These are phyloP conservation scores for Hippophae rhamnoides DNA, from an alignment of 306 rosid species.

Conservation along the genomic window DNA sequence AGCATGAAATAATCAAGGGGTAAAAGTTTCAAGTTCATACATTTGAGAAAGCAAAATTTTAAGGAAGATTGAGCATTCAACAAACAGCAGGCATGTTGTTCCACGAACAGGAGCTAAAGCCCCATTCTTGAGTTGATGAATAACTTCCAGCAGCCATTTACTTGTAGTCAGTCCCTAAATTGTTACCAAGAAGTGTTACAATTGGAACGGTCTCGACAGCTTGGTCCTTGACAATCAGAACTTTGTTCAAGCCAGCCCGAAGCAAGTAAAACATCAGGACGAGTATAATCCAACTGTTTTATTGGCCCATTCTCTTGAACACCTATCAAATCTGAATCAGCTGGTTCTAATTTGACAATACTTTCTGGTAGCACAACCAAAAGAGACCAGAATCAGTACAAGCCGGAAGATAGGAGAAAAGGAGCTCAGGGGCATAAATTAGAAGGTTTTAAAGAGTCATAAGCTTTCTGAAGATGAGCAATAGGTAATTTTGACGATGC, in stretches of 20 bases:
- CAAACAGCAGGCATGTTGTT: slow-evolving; percentile 52
- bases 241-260: slow-evolving; percentile 54
- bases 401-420: not conserved
- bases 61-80: slow-evolving; percentile 48
- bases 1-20: slow-evolving; percentile 18
- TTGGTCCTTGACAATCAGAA: slow-evolving; percentile 32
- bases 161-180: slow-evolving; percentile 39
- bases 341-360: slow-evolving; percentile 43
- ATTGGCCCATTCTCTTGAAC: slow-evolving; percentile 34
- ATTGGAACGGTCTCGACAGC: slow-evolving; percentile 24
- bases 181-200: slow-evolving; percentile 38
- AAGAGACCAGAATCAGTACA: not conserved
- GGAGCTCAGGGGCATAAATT: not conserved
- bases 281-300: slow-evolving; percentile 16
- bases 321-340: slow-evolving; percentile 37
- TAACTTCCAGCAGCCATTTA: slow-evolving; percentile 33
- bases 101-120: slow-evolving; percentile 45
- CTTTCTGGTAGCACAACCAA: slow-evolving; percentile 35
- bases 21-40: slow-evolving; percentile 25
- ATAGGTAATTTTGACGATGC: not conserved
- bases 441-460: not conserved
- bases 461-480: not conserved
- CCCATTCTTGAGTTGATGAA: slow-evolving; percentile 37
- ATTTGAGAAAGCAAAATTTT: slow-evolving; percentile 23
- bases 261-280: slow-evolving; percentile 57